Evolutionary conservation across 257 asterid species (phyloP).

Genomic region (Solanum piurae): DNA sequence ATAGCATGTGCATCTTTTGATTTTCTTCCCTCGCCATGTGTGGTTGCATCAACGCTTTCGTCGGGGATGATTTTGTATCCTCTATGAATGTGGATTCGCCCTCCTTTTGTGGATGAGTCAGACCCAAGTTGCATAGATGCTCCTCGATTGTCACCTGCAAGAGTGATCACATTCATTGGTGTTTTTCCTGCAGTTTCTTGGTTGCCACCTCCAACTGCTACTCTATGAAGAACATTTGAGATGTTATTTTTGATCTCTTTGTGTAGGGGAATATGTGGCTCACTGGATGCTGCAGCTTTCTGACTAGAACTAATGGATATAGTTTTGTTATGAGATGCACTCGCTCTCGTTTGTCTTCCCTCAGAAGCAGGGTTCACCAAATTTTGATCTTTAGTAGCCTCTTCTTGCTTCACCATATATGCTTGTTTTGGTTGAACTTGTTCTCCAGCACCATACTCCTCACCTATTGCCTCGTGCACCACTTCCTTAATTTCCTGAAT

Average conservation of each 20-base stretch:
- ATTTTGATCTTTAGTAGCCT: constrained; percentile 9
- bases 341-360: constrained; percentile 14
- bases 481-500: constrained; percentile 17
- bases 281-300: constrained; percentile 17
- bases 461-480: constrained; percentile 11
- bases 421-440: constrained; percentile 2
- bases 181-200: constrained; percentile 14
- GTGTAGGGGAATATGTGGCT: constrained; percentile 20
- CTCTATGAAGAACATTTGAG: constrained; percentile 22
- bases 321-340: constrained; percentile 3
- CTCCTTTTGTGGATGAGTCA: constrained; percentile 27
- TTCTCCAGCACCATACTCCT: constrained; percentile 8
- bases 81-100: constrained; percentile 51
- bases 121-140: constrained; percentile 71
- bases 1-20: constrained; percentile 6
- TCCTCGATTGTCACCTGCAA: constrained; percentile 87
- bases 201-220: constrained; percentile 21
- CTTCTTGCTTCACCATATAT: constrained; percentile 9
- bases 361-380: constrained; percentile 5
- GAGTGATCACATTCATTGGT: constrained; percentile 54
- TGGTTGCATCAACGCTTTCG: constrained; percentile 15
- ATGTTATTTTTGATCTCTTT: constrained; percentile 33
- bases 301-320: not conserved
- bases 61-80: constrained; percentile 52
- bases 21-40: constrained; percentile 34